Evolutionary conservation across 2,329 filamentous ascomycete species (phyloP), one percentile per base, ranked within the genome.

Genomic region (Claviceps sp.): DNA sequence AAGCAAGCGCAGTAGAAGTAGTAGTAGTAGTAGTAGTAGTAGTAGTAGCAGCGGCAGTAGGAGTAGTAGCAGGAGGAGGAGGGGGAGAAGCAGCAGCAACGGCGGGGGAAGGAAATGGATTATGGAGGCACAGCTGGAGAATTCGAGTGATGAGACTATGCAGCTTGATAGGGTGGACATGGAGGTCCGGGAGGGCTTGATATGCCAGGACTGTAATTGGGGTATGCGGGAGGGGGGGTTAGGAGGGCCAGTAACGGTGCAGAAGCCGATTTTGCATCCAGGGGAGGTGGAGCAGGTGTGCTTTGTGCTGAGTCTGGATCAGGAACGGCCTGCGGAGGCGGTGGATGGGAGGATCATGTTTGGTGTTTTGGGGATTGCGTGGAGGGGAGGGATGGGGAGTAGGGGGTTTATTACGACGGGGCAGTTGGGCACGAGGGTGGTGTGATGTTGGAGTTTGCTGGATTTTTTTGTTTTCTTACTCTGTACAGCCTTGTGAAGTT

Each of bases 121-220:
- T 14, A 74, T 98, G 48, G 93, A 98, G 67, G 93, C 91, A 26
- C 93, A 98, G 70, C 69, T 98, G 53, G 93, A 98, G 72, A 98
- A 97, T 67, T 86, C 90, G 62, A 88, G 88, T 46, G 90, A 96
- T 64, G 83, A 83, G 45, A 74, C 82, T 4, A 85, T 97, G 57
- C 80, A 86, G 62, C 75, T 98, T 49, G 87, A 95, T 67, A 72
- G 71, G 54, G 78, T 82, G 34, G 68, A 69, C 36, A 65, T 84
- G 52, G 74, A 81, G 50, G 67, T 77, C 6, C 76, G 75, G 56
- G 59, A 67, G 1, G 76, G 77, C 3, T 64, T 82, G 49, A 59
- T 60, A 45, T 78, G 73, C 57, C 67, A 68, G 40, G 77, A 78
- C 54, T 76, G 77, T 56, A 83, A 83, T 59, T 81, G 78, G 77